These are phyloP conservation scores for Oryza nivara DNA, from an alignment of 176 grass and related monocot species.

Conservation along the genomic window DNA sequence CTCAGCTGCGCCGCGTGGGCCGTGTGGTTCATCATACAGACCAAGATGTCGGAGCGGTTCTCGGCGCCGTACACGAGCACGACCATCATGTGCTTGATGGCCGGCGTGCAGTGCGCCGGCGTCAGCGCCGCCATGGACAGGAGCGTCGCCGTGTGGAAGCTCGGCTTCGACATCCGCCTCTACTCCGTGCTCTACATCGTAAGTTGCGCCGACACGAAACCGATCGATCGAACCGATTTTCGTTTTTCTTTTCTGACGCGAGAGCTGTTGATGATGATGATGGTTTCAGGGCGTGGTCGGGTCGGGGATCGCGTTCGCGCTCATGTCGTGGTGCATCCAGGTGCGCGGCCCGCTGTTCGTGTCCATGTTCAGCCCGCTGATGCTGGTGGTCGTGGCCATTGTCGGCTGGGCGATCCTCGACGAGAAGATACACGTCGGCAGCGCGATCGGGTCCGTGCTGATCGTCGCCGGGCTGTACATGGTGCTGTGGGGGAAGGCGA, in stretches of 20 bases:
- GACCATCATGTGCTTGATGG: constrained; percentile 81
- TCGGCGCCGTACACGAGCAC: constrained; percentile 84
- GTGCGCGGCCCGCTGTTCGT: constrained; percentile 74
- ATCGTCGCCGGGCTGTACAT: constrained; percentile 79
- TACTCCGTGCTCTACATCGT: constrained; percentile 73
- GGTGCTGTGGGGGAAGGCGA: constrained; percentile 87
- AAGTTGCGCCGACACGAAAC: not conserved
- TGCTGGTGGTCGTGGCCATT: constrained; percentile 80
- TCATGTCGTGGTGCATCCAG: constrained; percentile 93
- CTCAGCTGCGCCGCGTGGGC: constrained; percentile 75
- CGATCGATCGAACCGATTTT: not conserved
- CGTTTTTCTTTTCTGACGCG: not conserved
- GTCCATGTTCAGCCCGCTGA: constrained; percentile 95
- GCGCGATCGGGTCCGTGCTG: constrained; percentile 61
- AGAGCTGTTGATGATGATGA: not conserved
- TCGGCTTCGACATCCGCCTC: constrained; percentile 81
- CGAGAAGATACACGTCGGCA: constrained; percentile 80
- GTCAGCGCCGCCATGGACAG: constrained; percentile 56
- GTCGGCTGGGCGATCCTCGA: constrained; percentile 78
- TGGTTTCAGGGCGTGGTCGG: constrained; percentile 59
- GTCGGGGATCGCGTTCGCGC: constrained; percentile 64
- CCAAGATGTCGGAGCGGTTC: constrained; percentile 77
- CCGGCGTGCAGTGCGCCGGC: constrained; percentile 58
- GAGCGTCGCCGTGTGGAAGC: constrained; percentile 59
- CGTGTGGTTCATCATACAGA: constrained; percentile 81